phyloP scores from a whole-genome alignment of 805 yeast genomes.

The Torulaspora indica region DNA sequence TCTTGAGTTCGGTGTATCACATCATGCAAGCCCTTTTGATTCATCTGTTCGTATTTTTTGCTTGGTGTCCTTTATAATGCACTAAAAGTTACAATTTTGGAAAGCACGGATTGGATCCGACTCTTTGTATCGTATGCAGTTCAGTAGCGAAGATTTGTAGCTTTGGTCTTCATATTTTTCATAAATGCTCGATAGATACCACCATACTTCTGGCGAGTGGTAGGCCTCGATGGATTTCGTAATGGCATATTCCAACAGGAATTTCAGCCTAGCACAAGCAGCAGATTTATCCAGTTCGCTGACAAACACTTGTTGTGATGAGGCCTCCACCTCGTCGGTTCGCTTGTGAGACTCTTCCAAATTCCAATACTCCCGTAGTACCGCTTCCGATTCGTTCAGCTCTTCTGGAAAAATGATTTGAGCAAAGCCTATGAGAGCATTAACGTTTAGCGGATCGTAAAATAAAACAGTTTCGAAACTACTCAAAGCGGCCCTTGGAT shows the following conservation, averaged over 20 bases:
- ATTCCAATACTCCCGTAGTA: constrained; percentile 6
- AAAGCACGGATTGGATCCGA: constrained; percentile 49
- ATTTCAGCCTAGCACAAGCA: constrained; percentile 51
- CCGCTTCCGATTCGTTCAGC: constrained; percentile 14
- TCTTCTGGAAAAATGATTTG: constrained; percentile 45
- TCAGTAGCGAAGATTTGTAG: constrained; percentile 52
- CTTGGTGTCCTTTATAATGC: too few relatives aligned
- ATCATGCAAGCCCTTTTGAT: too few relatives aligned
- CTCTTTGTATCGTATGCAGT: constrained; percentile 60
- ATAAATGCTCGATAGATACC: constrained; percentile 58
- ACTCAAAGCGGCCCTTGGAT: constrained; percentile 46
- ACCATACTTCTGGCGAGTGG: constrained; percentile 60
- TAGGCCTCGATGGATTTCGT: constrained; percentile 41
- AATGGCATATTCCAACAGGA: constrained; percentile 38
- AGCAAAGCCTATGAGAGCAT: constrained; percentile 53
- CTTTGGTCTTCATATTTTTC: constrained; percentile 52
- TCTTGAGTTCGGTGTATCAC: too few relatives aligned
- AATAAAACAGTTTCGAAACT: constrained; percentile 64
- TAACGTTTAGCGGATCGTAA: constrained; percentile 43
- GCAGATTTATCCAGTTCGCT: constrained; percentile 55
- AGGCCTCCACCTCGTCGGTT: background rate
- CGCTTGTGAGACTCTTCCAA: background rate
- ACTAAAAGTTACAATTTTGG: constrained; percentile 28
- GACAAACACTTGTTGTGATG: constrained; percentile 37
- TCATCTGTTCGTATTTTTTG: too few relatives aligned